Evolutionary conservation across 2,329 filamentous ascomycete species (phyloP).

Genomic region (Talaromyces verruculosus): DNA sequence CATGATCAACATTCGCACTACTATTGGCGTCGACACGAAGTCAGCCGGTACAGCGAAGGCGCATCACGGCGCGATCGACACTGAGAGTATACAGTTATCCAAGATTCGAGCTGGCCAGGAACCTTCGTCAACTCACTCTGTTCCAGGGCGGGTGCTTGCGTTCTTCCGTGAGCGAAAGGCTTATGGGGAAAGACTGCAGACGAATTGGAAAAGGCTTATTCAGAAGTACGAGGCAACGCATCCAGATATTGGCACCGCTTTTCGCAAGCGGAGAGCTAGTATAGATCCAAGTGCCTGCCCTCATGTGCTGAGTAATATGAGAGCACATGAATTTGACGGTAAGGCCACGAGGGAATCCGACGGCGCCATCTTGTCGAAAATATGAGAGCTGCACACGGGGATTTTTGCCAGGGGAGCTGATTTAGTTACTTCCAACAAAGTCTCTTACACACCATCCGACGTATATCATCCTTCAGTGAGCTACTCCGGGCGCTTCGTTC

Average conservation of each 20-base stretch:
- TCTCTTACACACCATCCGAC: background rate
- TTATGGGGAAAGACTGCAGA: background rate
- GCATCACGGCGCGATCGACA: background rate
- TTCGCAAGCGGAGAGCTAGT: background rate
- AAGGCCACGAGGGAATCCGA: background rate
- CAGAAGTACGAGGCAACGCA: background rate
- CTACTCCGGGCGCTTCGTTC: slow-evolving; percentile 58
- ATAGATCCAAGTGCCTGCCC: background rate
- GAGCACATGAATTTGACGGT: background rate
- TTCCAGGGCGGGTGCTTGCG: background rate
- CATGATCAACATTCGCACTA: background rate
- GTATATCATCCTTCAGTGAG: background rate
- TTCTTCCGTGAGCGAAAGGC: background rate
- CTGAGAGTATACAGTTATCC: background rate
- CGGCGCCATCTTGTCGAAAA: background rate
- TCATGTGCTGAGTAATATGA: background rate
- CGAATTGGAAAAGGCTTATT: background rate
- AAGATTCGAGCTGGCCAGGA: background rate
- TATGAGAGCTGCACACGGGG: background rate
- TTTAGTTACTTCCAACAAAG: background rate
- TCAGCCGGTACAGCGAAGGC: background rate
- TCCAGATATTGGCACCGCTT: background rate
- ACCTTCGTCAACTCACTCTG: background rate
- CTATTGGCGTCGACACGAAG: background rate
- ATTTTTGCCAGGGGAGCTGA: background rate